Evolutionary conservation across 192 early-diverging fungal genomes (phyloP).

Genomic region (Coemansia sp.): DNA sequence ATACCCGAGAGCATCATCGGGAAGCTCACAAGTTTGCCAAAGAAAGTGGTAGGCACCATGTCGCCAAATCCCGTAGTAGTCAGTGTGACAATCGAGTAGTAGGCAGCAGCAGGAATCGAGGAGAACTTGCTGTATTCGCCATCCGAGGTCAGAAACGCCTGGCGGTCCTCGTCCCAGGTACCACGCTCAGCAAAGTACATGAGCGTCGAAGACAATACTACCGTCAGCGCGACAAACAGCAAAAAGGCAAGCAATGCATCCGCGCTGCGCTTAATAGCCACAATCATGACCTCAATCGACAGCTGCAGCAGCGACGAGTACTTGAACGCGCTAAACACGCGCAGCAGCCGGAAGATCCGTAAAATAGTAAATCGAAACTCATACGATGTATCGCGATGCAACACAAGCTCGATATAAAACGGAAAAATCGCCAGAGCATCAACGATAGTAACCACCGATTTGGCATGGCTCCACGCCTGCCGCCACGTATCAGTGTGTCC

Average conservation of each 20-base stretch:
- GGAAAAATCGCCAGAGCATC: constrained; percentile 78
- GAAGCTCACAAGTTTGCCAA: constrained; percentile 78
- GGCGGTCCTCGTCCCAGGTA: constrained; percentile 66
- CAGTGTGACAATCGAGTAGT: constrained; percentile 77
- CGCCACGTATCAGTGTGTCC: constrained; percentile 72
- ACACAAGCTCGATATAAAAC: constrained; percentile 74
- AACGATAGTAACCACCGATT: constrained; percentile 60
- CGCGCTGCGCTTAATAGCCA: constrained; percentile 71
- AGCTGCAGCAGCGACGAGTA: constrained; percentile 79
- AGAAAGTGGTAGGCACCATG: constrained; percentile 78
- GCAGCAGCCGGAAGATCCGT: constrained; percentile 72
- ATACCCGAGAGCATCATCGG: constrained; percentile 85
- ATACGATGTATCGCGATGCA: constrained; percentile 69
- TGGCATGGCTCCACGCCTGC: constrained; percentile 57
- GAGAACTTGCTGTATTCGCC: constrained; percentile 76
- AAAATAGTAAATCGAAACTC: constrained; percentile 84
- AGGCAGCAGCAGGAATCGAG: constrained; percentile 77
- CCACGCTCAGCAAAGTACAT: constrained; percentile 85
- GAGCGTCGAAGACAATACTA: constrained; percentile 73
- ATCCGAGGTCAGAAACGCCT: constrained; percentile 66
- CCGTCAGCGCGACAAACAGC: constrained; percentile 71
- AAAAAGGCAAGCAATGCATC: constrained; percentile 74
- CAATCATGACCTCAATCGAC: constrained; percentile 83
- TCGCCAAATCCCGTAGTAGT: constrained; percentile 82
- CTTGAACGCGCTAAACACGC: constrained; percentile 80